Conservation (phyloP, 2,329 filamentous ascomycete species). For the Pseudopyricularia cyperi region DNA sequence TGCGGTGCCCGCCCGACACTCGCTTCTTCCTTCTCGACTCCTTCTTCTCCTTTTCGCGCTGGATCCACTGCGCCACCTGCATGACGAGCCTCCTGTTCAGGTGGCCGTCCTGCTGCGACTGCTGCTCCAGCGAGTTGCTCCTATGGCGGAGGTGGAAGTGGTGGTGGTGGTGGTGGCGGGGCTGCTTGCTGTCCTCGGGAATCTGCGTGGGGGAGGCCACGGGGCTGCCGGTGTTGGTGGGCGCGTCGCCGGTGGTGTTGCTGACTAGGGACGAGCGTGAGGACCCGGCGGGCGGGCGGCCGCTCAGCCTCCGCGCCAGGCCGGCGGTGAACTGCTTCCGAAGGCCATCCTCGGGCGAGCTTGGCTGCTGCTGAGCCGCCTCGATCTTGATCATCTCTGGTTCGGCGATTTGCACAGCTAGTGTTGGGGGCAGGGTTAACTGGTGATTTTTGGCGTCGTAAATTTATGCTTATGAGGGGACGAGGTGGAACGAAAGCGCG, state of each 20-base stretch:
- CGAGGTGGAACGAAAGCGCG: too few species aligned
- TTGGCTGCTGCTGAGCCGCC: background rate
- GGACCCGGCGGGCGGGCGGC: constrained; percentile 23
- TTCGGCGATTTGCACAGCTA: constrained; percentile 47
- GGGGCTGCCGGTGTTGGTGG: constrained; percentile 13
- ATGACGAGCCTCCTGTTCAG: constrained; percentile 42
- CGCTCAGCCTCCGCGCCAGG: constrained; percentile 29
- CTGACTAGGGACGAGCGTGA: constrained; percentile 30
- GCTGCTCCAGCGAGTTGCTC: constrained; percentile 14
- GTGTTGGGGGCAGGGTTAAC: constrained; percentile 3
- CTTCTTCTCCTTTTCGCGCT: constrained; percentile 62
- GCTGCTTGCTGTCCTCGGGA: constrained; percentile 15
- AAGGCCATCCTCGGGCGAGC: constrained; percentile 20
- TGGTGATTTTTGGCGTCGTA: background rate
- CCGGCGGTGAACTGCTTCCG: constrained; percentile 32
- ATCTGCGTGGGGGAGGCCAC: constrained; percentile 12
- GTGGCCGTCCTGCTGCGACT: constrained; percentile 15
- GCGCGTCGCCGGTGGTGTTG: constrained; percentile 21
- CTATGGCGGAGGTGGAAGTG: constrained; percentile 17
- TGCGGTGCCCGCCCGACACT: constrained; percentile 25
- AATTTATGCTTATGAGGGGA: too few species aligned
- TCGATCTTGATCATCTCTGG: constrained; percentile 17
- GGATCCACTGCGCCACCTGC: constrained; percentile 73
- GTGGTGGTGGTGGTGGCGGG: constrained; percentile 10
- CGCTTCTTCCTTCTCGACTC: constrained; percentile 38